These are phyloP conservation scores for Rhizopus delemar DNA, from an alignment of 371 early-diverging fungal species.

Conservation along the genomic window DNA sequence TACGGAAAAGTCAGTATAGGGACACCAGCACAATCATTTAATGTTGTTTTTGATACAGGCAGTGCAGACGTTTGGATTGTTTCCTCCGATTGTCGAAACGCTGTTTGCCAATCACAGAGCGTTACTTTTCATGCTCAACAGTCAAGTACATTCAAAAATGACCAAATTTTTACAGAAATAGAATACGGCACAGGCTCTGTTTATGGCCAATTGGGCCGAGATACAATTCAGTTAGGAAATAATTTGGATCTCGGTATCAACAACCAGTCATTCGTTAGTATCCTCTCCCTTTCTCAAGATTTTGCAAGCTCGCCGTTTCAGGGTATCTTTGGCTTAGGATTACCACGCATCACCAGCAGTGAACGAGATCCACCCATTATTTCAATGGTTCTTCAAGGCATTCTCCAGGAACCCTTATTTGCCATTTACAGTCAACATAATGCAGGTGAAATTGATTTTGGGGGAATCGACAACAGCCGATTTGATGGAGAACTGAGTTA, in stretches of 20 bases:
- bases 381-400: conserved; percentile 63
- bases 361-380: conserved; percentile 60
- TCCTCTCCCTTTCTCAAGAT: conserved; percentile 52
- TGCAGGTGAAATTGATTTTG: conserved; percentile 68
- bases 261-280: conserved; percentile 55
- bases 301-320: conserved; percentile 66
- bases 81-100: conserved; percentile 80
- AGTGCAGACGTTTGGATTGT: conserved; percentile 88
- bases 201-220: conserved; percentile 46
- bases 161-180: conserved; percentile 41
- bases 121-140: conserved; percentile 13
- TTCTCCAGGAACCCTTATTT: conserved; percentile 70
- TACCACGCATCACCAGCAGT: conserved; percentile 51
- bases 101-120: conserved; percentile 43
- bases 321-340: conserved; percentile 72
- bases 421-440: conserved; percentile 63
- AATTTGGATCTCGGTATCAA: conserved; percentile 29
- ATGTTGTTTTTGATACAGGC: conserved; percentile 78
- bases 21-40: conserved; percentile 66
- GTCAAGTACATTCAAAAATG: conserved; percentile 17
- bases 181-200: conserved; percentile 71
- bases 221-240: conserved; percentile 53
- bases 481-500: conserved; percentile 61
- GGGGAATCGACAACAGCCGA: conserved; percentile 60
- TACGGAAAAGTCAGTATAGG: conserved; percentile 68